Conservation (phyloP, 2,329 filamentous ascomycete species). For the Rhynchosporium secalis region DNA sequence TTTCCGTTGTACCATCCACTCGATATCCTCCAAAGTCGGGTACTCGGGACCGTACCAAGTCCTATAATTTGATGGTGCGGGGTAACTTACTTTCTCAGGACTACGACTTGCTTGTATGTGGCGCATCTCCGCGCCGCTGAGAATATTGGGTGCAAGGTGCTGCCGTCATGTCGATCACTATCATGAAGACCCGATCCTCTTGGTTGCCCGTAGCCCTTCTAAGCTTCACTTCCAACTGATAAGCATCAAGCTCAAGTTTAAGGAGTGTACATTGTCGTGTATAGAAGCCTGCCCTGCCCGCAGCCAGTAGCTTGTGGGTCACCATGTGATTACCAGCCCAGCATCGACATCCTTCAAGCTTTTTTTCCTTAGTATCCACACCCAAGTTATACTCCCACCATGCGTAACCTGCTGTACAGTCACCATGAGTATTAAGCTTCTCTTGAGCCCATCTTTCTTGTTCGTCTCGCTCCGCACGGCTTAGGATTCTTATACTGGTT, state of each 20-base stretch:
- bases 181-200: too few species aligned
- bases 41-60: not conserved
- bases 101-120: too few species aligned
- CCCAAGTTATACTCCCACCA: constrained; percentile 6
- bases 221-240: not conserved
- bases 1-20: too few species aligned
- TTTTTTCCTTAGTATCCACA: not conserved
- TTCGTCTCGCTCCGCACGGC: not conserved
- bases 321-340: not conserved
- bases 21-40: not conserved
- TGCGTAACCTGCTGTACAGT: not conserved
- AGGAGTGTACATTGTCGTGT: not conserved
- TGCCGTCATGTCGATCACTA: too few species aligned
- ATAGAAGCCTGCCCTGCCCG: constrained; percentile 2
- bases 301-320: not conserved
- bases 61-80: not conserved
- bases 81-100: too few species aligned
- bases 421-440: not conserved
- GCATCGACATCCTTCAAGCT: constrained; percentile 5
- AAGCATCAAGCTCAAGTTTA: not conserved
- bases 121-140: too few species aligned
- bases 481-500: not conserved
- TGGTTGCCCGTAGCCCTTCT: not conserved
- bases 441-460: constrained; percentile 5
- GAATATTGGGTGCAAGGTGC: too few species aligned